Base-by-base conservation (phyloP, 768 basidiomycete genomes). In the Polyporus arcularius region DNA sequence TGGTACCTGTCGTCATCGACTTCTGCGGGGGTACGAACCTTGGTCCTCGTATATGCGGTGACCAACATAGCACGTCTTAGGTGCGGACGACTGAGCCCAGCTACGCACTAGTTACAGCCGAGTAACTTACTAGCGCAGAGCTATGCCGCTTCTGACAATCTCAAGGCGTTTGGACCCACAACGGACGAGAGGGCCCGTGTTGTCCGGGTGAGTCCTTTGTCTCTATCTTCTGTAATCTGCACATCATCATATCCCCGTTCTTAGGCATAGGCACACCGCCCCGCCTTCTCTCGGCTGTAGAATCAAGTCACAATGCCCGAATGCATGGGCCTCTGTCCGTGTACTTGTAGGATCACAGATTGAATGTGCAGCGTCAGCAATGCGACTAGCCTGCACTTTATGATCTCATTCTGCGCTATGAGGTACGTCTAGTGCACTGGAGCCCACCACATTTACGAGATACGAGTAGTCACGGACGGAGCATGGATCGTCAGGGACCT, bases 111-210 rank as follows among this genome's bases (percentile, higher is more conserved):
- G 11, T 6, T 11, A 35, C 35, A 6, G 35, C 35, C 35, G 35
- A 35, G 11, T n/a, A n/a, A n/a, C 21, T 26, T 26, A 1, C 21
- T 21, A 45, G 42, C 42, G 42, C n/a, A 32, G 54, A 16, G 12
- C 43, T 38, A 55, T 35, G 32, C 54, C 54, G 32, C 10, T 35
- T 46, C 32, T 11, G 38, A 18, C n/a, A 8, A 35, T 47, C 41
- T 26, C 46, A 35, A 41, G 26, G 42, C 14, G 45, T 21, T 21
- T 53, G 57, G 57, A 58, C 50, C 57, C 50, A 58, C 57, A 58
- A 52, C 51, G 50, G 57, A 46, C 51, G 32, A 45, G 48, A 46
- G 31, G 50, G 43, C 35, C 57, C 41, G 50, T 46, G 9, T 35
- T 11, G 10, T 16, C 41, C 49, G 41, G 16, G 26, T 30, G 30